Evolutionary conservation across 1,139 yeast genomes (phyloP), one percentile per base, ranked within the genome.

Genomic region (Geotrichum klebahnii): DNA sequence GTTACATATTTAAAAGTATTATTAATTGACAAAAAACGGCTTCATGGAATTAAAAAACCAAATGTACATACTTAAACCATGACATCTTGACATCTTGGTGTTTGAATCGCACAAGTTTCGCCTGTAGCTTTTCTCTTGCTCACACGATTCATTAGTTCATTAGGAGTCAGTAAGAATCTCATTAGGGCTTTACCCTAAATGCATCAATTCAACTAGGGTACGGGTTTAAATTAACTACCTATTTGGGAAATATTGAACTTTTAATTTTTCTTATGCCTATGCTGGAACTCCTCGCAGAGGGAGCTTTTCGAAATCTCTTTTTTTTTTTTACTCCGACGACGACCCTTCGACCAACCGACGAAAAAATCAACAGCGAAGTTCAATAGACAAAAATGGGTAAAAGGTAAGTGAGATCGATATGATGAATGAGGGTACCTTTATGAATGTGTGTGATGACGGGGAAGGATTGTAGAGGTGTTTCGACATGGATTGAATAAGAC

Each of bases 351-450:
- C 43, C 52, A 49, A 48, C 50, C 52, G 46, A 35, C 36, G 41
- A 34, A 39, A 58, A 60, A 68, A 63, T 65, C 63, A 68, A 34
- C 52, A 50, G 49, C 39, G 38, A 43, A 43, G 37, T 32, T 33
- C 29, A 45, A 42, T 42, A 38, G 44, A 68, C 68, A 71, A 75
- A 79, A 76, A 82, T 82, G 88, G 88, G 87, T 81, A 82, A 82
- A 80, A 80, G 85, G 86, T 81, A 79, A 45, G 66, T 52, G 22
- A 12, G 37, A 2, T 26, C 10, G 29, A 26, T 10, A 10, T 26
- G 10, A 26, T 10, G 29, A 26, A 26, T 26, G 10, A 6, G 6
- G 9, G 10, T 26, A 26, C n/a, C n/a, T n/a, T n/a, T n/a, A n/a
- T n/a, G n/a, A n/a, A n/a, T n/a, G n/a, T n/a, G n/a, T n/a, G n/a